Conservation (phyloP, 176 grass and related monocot genomes). For the Bonia amplexicaulis region DNA sequence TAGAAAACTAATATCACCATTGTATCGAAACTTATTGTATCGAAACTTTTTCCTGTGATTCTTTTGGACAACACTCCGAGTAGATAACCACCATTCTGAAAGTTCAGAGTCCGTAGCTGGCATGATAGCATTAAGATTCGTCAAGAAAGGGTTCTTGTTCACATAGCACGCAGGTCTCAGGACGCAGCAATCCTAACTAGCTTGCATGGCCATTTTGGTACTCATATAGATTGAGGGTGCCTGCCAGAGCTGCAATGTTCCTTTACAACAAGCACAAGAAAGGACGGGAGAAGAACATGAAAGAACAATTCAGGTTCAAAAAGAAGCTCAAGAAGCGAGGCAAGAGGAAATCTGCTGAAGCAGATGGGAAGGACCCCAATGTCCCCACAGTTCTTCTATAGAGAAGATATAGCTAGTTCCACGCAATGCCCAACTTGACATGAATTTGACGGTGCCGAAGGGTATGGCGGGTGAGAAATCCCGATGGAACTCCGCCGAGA, state of each 20-base stretch:
- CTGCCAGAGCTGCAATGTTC: slow-evolving; percentile 78
- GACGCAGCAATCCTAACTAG: not conserved
- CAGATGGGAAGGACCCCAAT: slow-evolving; percentile 24
- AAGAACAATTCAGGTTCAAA: slow-evolving; percentile 57
- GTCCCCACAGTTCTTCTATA: slow-evolving; percentile 41
- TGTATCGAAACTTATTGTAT: too few species aligned
- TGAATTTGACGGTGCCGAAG: slow-evolving; percentile 4
- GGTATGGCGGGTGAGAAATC: not conserved
- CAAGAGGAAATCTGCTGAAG: slow-evolving; percentile 37
- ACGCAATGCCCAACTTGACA: not conserved
- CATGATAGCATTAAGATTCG: too few species aligned
- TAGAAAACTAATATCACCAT: too few species aligned
- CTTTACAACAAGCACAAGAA: slow-evolving; percentile 91
- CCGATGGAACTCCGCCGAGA: not conserved
- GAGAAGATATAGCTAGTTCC: not conserved
- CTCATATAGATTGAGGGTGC: slow-evolving; percentile 73
- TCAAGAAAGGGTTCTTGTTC: too few species aligned
- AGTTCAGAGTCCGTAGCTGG: too few species aligned
- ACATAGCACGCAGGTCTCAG: too few species aligned
- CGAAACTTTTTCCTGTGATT: too few species aligned
- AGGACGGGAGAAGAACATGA: slow-evolving; percentile 70
- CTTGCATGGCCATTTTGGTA: not conserved
- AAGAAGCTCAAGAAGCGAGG: slow-evolving; percentile 46
- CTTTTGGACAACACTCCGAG: too few species aligned
- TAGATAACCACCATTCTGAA: too few species aligned